Evolutionary conservation across 805 yeast genomes (phyloP).

Genomic region (Candida khao-thaluensis): DNA sequence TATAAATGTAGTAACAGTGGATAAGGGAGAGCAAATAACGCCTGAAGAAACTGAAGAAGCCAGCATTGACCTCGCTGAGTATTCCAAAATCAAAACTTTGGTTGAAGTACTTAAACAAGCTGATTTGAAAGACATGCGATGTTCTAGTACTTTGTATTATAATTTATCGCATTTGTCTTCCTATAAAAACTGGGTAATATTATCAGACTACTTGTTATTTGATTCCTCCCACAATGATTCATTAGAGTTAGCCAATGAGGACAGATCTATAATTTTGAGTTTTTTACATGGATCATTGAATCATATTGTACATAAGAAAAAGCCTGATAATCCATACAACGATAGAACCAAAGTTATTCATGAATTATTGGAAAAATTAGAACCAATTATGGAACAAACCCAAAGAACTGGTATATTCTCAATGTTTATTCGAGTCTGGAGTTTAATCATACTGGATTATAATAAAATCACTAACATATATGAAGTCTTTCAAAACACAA

Average conservation of each 20-base stretch:
- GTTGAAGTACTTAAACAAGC: constrained; percentile 15
- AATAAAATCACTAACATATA: constrained; percentile 1
- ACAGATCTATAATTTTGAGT: constrained; percentile 26
- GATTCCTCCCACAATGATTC: constrained; percentile 36
- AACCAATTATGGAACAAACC: background rate
- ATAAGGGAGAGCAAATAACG: constrained; percentile 21
- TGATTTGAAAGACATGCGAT: background rate
- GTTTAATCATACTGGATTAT: constrained; percentile 3
- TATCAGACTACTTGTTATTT: constrained; percentile 41
- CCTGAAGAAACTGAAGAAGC: constrained; percentile 8
- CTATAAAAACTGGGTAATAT: constrained; percentile 37
- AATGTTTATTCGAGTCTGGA: constrained; percentile 12
- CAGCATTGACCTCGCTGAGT: constrained; percentile 13
- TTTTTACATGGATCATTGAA: constrained; percentile 42
- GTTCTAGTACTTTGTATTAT: constrained; percentile 21
- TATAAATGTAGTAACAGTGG: constrained; percentile 28
- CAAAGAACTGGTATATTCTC: background rate
- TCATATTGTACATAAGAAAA: constrained; percentile 27
- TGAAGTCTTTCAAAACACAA: constrained; percentile 6
- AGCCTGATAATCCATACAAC: constrained; percentile 14
- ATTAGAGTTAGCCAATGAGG: constrained; percentile 10
- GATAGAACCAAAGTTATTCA: background rate
- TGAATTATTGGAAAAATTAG: constrained; percentile 1
- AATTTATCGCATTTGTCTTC: constrained; percentile 31
- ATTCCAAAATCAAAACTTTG: constrained; percentile 15